Evolutionary conservation across 2,329 filamentous ascomycete species (phyloP).

Genomic region (Tolypocladium capitatum): DNA sequence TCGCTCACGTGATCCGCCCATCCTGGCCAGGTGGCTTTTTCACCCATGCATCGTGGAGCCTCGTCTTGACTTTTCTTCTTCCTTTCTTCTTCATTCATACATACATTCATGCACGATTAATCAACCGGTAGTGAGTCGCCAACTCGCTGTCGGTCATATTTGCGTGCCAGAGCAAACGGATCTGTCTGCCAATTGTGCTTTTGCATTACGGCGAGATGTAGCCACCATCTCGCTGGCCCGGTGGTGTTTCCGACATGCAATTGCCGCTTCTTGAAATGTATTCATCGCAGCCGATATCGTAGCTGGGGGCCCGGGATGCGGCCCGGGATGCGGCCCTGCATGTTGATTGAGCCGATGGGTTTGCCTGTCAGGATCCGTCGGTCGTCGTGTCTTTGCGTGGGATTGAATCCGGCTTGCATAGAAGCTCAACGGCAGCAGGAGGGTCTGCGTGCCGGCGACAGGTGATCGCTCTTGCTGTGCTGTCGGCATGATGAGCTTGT

Average conservation of each 20-base stretch:
- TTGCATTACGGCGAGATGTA: slow-evolving; percentile 7
- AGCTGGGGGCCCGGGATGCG: not conserved
- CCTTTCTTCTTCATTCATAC: slow-evolving; percentile 26
- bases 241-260: slow-evolving; percentile 18
- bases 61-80: slow-evolving; percentile 7
- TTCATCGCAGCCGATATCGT: not conserved
- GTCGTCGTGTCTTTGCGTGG: not conserved
- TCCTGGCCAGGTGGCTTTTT: not conserved
- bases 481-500: not conserved
- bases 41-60: not conserved
- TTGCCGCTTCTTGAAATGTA: not conserved
- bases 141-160: slow-evolving; percentile 47
- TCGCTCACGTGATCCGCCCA: not conserved
- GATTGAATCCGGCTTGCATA: not conserved
- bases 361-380: not conserved
- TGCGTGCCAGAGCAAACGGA: slow-evolving; percentile 40
- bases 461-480: not conserved
- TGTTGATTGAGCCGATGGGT: too few relatives aligned
- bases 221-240: slow-evolving; percentile 11
- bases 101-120: slow-evolving; percentile 40
- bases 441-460: not conserved
- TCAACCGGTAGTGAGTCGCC: slow-evolving; percentile 41
- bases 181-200: slow-evolving; percentile 12
- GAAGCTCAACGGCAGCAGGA: not conserved
- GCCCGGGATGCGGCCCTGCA: not conserved